A percentile compares a stretch with the other conserved stretches of the same genome.
Conservation (phyloP, 2,329 filamentous ascomycete species). For the Claviceps spartinae region DNA sequence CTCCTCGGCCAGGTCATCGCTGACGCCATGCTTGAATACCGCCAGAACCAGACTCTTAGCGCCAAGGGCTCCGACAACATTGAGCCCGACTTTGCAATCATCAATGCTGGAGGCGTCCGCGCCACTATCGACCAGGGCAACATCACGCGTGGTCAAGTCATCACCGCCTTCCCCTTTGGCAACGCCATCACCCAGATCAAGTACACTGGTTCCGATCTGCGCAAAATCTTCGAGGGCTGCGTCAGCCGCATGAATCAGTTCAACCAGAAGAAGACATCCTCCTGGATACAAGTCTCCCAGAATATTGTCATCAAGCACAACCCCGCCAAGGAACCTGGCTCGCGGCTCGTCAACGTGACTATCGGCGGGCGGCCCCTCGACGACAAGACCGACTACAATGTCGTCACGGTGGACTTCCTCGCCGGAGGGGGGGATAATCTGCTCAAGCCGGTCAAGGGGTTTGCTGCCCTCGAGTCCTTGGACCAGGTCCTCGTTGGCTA, state of each 20-base stretch:
- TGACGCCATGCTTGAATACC: conserved; percentile 49
- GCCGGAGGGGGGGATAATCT: conserved; percentile 52
- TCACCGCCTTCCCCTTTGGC: conserved; percentile 52
- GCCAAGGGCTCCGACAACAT: conserved; percentile 13
- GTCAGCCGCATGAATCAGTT: conserved; percentile 40
- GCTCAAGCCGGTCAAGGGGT: conserved; percentile 25
- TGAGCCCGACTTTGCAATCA: conserved; percentile 40
- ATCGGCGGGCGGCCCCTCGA: conserved; percentile 36
- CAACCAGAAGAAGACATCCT: conserved; percentile 38
- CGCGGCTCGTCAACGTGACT: conserved; percentile 37
- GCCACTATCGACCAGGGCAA: conserved; percentile 47
- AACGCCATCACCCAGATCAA: conserved; percentile 48
- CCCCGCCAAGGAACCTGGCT: conserved; percentile 32
- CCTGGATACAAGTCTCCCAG: conserved; percentile 46
- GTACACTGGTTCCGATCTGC: conserved; percentile 38
- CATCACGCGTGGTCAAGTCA: conserved; percentile 49
- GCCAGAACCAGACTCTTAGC: conserved; percentile 30
- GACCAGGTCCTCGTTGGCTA: conserved; percentile 41
- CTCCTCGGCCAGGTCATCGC: conserved; percentile 40
- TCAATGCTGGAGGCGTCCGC: conserved; percentile 51
- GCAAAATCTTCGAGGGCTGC: conserved; percentile 45
- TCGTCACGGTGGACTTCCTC: conserved; percentile 51
- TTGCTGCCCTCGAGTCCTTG: conserved; percentile 35
- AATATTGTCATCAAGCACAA: conserved; percentile 46
- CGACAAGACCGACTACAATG: conserved; percentile 31